Conservation (phyloP, 495 filamentous ascomycete species). For the Tuber indicum region DNA sequence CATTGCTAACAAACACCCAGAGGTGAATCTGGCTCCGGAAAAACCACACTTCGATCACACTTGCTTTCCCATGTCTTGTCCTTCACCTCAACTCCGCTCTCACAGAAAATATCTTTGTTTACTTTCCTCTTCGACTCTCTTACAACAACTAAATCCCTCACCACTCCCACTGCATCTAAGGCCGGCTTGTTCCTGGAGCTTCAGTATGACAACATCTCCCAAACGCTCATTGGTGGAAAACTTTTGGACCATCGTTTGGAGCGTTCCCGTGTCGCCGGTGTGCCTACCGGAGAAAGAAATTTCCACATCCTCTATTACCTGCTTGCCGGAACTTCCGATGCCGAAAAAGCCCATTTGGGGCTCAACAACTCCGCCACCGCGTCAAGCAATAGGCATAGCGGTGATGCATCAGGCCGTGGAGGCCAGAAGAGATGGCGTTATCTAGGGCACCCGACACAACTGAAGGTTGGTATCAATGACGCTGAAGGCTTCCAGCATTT, state of each 20-base stretch:
- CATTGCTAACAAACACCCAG: constrained; percentile 45
- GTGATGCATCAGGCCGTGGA: constrained; percentile 47
- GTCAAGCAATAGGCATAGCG: constrained; percentile 44
- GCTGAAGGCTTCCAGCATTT: constrained; percentile 92
- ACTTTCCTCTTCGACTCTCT: constrained; percentile 91
- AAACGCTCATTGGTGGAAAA: constrained; percentile 84
- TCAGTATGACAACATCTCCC: constrained; percentile 85
- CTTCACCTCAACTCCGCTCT: constrained; percentile 84
- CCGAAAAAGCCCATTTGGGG: constrained; percentile 83
- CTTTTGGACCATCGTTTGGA: constrained; percentile 88
- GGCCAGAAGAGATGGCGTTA: constrained; percentile 84
- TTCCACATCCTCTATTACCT: constrained; percentile 96
- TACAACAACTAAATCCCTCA: constrained; percentile 95
- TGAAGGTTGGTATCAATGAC: constrained; percentile 96
- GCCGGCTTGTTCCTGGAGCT: constrained; percentile 90
- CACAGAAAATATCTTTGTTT: constrained; percentile 83
- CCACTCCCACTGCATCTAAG: constrained; percentile 90
- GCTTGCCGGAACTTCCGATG: constrained; percentile 78
- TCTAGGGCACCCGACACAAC: constrained; percentile 88
- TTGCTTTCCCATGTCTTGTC: constrained; percentile 73
- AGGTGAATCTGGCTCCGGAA: constrained; percentile 91
- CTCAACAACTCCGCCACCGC: constrained; percentile 55
- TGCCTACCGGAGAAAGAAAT: constrained; percentile 91
- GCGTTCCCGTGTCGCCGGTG: constrained; percentile 76
- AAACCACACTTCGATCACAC: constrained; percentile 88